phyloP scores from a whole-genome alignment of 2,329 filamentous ascomycete species.

The Didymella exigua region DNA sequence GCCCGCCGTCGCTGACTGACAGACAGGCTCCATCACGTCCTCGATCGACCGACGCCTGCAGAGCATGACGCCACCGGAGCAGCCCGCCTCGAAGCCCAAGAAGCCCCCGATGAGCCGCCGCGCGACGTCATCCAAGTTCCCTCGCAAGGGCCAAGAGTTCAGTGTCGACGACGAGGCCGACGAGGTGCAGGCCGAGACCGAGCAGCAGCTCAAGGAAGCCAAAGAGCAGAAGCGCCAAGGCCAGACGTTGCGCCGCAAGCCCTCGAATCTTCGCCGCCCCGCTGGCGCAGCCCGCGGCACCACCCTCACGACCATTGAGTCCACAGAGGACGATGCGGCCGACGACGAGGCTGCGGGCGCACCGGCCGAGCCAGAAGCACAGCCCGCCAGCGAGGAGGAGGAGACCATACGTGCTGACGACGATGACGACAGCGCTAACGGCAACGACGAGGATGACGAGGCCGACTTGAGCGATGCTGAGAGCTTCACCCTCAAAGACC shows the following conservation, averaged over 20 bases:
- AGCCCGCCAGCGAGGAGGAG: conserved; percentile 42
- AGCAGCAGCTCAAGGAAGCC: conserved; percentile 24
- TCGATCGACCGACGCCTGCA: conserved; percentile 40
- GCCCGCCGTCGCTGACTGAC: conserved; percentile 5
- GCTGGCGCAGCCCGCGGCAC: conserved; percentile 52
- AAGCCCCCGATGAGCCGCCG: conserved; percentile 77
- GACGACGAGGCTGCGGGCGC: conserved; percentile 43
- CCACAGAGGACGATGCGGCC: conserved; percentile 52
- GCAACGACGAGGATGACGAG: conserved; percentile 63
- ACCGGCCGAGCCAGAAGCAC: conserved; percentile 30
- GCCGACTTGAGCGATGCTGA: conserved; percentile 85
- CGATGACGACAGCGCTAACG: conserved; percentile 55
- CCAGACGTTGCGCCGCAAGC: conserved; percentile 55
- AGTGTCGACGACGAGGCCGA: conserved; percentile 86
- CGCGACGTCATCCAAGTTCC: conserved; percentile 74
- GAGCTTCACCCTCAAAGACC: conserved; percentile 96
- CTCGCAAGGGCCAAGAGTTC: conserved; percentile 83
- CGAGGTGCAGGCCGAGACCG: conserved; percentile 63
- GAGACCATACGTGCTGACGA: conserved; percentile 47
- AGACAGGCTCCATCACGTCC: conserved; percentile 44
- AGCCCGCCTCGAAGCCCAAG: conserved; percentile 53
- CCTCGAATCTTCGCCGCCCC: conserved; percentile 57
- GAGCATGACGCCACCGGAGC: conserved; percentile 27
- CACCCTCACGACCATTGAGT: conserved; percentile 56
- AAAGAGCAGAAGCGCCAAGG: conserved; percentile 27